Evolutionary conservation across 2,329 filamentous ascomycete genomes (phyloP).

Genomic region (Ustilaginoidea virens): DNA sequence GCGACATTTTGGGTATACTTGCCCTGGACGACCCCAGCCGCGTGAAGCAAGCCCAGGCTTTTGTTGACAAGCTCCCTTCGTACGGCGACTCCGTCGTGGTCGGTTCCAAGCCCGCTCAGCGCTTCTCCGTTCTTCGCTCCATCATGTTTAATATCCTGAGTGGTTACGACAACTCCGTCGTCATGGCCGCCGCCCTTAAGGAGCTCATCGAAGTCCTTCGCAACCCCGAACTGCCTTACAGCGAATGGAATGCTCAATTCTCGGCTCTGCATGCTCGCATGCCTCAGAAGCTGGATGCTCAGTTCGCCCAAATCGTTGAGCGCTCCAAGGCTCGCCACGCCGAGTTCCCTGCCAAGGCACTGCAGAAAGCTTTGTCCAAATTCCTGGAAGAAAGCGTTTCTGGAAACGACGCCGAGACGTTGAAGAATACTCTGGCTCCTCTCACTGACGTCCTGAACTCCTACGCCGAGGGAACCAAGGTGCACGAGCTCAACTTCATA

Average conservation of each 20-base stretch:
- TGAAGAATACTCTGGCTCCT: slow-evolving; percentile 60
- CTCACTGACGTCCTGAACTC: slow-evolving; percentile 62
- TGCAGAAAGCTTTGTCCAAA: slow-evolving; percentile 69
- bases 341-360: slow-evolving; percentile 84
- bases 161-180: slow-evolving; percentile 94
- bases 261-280: slow-evolving; percentile 95
- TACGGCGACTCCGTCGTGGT: slow-evolving; percentile 76
- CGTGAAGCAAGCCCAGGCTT: slow-evolving; percentile 92
- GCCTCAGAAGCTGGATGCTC: slow-evolving; percentile 79
- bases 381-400: slow-evolving; percentile 80
- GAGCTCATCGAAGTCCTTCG: slow-evolving; percentile 84
- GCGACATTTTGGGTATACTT: slow-evolving; percentile 95
- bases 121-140: slow-evolving; percentile 60
- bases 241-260: slow-evolving; percentile 91
- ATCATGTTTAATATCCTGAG: slow-evolving; percentile 77
- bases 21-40: slow-evolving; percentile 88
- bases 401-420: slow-evolving; percentile 53
- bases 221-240: slow-evolving; percentile 80
- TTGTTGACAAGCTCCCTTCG: slow-evolving; percentile 77
- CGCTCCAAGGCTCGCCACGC: slow-evolving; percentile 59
- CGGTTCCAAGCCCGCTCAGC: slow-evolving; percentile 82
- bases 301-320: slow-evolving; percentile 74
- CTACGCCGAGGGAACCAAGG: slow-evolving; percentile 80
- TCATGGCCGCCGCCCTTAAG: slow-evolving; percentile 77
- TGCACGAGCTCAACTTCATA: slow-evolving; percentile 75